These are phyloP conservation scores for Trichomonas vaginalis DNA, from an alignment of 208 protist species.

Conservation along the genomic window DNA sequence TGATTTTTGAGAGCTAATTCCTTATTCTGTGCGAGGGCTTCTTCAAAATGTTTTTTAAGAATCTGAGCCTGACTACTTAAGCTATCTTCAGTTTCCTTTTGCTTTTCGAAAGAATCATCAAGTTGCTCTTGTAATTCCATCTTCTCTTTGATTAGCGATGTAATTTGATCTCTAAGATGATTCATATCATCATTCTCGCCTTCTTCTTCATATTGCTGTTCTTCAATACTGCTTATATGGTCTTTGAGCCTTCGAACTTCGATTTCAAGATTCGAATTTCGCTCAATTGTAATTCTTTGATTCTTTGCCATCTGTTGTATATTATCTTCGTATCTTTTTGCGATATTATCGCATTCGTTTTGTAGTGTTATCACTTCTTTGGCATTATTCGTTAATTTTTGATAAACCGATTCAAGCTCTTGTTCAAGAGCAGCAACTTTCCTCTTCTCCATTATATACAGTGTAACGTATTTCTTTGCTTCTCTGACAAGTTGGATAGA, in stretches of 20 bases:
- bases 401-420: not conserved
- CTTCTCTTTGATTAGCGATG: not conserved
- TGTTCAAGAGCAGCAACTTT: not conserved
- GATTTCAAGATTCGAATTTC: not conserved
- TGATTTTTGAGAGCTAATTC: not conserved
- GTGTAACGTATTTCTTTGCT: not conserved
- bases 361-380: not conserved
- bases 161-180: not conserved
- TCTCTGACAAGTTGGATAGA: not conserved
- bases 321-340: not conserved
- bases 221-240: not conserved
- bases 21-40: not conserved
- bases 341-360: not conserved
- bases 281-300: not conserved
- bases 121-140: not conserved
- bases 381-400: not conserved
- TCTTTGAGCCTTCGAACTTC: not conserved
- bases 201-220: not conserved
- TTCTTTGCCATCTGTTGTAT: not conserved
- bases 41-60: not conserved
- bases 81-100: not conserved
- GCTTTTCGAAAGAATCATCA: not conserved
- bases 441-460: not conserved
- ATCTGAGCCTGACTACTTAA: not conserved
- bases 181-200: not conserved